Conservation (phyloP, 1,284 basidiomycete species). For the Cryptococcus sp. region DNA sequence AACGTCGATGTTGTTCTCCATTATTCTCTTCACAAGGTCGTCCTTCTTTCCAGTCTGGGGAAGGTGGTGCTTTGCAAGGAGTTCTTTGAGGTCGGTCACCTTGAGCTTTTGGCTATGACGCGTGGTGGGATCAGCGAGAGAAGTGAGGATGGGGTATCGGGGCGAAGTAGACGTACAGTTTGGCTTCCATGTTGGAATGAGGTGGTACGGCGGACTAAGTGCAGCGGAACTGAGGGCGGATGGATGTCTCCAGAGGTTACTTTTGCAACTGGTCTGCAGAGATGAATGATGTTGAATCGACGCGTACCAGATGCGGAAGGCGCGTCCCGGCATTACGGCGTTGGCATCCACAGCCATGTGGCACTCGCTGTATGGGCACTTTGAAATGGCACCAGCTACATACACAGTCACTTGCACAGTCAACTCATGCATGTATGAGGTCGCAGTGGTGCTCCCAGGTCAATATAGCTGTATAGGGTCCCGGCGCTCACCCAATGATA, state of each 20-base stretch:
- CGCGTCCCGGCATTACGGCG: no score
- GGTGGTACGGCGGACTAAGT: neutral
- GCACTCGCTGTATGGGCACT: no score
- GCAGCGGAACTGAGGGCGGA: no score
- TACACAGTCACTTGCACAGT: no score
- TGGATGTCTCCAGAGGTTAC: no score
- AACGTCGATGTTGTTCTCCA: conserved; percentile 36
- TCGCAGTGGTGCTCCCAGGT: conserved; percentile 3
- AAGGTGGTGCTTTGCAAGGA: conserved; percentile 40
- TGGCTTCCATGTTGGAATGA: conserved; percentile 18
- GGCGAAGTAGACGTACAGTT: conserved; percentile 14
- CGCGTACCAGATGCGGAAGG: no score
- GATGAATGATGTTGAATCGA: no score
- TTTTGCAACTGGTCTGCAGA: no score
- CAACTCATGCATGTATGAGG: no score
- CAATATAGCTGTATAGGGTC: neutral
- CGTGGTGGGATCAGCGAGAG: neutral
- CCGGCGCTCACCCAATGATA: conserved; percentile 2
- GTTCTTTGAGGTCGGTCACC: conserved; percentile 51
- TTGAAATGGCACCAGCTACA: no score
- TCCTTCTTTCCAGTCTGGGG: conserved; percentile 50
- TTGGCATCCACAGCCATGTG: no score
- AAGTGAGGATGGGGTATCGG: neutral
- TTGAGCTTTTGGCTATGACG: conserved; percentile 46
- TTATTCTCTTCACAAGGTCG: conserved; percentile 48